Base-by-base conservation (phyloP, 768 basidiomycete species). In the Saitozyma sp. region DNA sequence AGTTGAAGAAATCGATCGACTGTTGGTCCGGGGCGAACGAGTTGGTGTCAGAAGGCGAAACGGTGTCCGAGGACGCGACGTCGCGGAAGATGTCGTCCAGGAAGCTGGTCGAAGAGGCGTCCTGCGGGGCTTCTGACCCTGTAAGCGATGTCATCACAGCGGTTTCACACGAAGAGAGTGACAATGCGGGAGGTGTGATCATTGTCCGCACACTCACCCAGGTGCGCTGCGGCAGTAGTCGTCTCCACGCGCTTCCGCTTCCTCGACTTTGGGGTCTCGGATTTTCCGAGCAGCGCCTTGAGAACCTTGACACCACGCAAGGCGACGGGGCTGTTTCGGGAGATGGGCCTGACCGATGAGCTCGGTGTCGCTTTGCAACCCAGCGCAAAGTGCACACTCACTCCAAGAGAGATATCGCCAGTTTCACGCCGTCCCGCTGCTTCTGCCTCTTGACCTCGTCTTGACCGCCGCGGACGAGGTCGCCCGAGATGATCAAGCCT, bases 261-360 rank as follows among this genome's bases (percentile, higher is more conserved):
- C 20, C 56, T 20, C 9, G n/a, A 17, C 29, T 29, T 29, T 5
- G 5, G 62, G 9, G 14, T 60, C 42, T 51, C 61, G 46, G 56
- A 41, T 39, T 53, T 63, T 39, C 55, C 56, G 54, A 62, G 54
- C 50, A 68, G 39, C 14, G 67, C 59, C 49, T 68, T 63, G 11
- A 71, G 49, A 20, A 68, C 65, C 46, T 62, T 61, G 43, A 71
- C 65, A 3, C 64, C 70, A 17, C 60, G 64, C 38, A 20, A 19
- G 17, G 62, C 62, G 17, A 64, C 62, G 4, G 62, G 62, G 37
- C 62, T 64, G n/a, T 50, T 49, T 8, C 53, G 43, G 8, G 62
- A 58, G 2, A 57, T 64, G 13, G 62, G 62, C 42, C 62, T 64
- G 17, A 9, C 17, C 38, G 3, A 39, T n/a, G 9, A 60, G 39